phyloP scores from a whole-genome alignment of 1,139 yeast genomes.

The Scheffersomyces quercinus region DNA sequence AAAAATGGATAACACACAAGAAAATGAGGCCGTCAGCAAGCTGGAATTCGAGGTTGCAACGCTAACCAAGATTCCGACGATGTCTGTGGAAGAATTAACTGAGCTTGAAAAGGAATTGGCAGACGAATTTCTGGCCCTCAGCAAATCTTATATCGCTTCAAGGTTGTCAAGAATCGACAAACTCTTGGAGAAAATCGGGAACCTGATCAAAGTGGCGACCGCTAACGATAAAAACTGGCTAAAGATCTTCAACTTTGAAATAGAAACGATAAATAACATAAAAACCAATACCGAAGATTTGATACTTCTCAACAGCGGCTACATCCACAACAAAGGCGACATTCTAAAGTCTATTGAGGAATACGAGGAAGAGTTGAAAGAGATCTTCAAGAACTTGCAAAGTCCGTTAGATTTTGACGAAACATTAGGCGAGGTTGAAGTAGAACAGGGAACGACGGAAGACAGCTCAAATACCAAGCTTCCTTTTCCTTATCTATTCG shows the following conservation, averaged over 20 bases:
- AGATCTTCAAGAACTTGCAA: conserved; percentile 28
- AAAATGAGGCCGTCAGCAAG: background rate
- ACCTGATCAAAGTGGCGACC: conserved; percentile 27
- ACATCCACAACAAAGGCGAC: conserved; percentile 17
- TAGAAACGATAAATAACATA: conserved; percentile 34
- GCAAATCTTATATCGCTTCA: conserved; percentile 31
- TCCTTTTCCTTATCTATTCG: conserved; percentile 35
- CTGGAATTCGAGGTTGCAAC: background rate
- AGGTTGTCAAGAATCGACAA: conserved; percentile 33
- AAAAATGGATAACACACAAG: no score
- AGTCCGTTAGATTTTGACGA: conserved; percentile 39
- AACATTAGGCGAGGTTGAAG: conserved; percentile 14
- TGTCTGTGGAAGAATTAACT: conserved; percentile 31
- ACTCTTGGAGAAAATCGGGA: conserved; percentile 27
- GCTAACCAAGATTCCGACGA: conserved; percentile 9
- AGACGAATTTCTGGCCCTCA: conserved; percentile 30
- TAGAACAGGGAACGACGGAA: conserved; percentile 6
- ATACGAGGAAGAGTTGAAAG: conserved; percentile 31
- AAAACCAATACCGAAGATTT: conserved; percentile 36
- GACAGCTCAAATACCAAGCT: conserved; percentile 13
- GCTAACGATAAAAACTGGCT: conserved; percentile 39
- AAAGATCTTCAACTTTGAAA: conserved; percentile 32
- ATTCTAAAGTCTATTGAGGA: conserved; percentile 24
- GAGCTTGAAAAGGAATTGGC: conserved; percentile 30
- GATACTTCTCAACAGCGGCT: conserved; percentile 19